Evolutionary conservation across 176 grass and related monocot genomes (phyloP), one percentile per base, ranked within the genome.

Genomic region (Typha latifolia): DNA sequence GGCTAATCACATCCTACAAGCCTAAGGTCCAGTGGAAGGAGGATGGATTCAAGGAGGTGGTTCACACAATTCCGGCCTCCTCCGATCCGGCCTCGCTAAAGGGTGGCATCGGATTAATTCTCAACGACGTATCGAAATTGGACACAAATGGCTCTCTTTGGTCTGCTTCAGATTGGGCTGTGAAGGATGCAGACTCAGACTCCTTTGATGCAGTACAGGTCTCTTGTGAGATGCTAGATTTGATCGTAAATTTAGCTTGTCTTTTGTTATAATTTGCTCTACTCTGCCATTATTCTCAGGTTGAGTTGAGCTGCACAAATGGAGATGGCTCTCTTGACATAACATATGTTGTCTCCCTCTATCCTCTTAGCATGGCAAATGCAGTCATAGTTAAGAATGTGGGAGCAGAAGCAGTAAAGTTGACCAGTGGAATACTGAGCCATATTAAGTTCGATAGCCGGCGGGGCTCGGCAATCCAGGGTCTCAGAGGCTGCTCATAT

Each of bases 11-110:
- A 1, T 97, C 93, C 51, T 97, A 92, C 78, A 77, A 81, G 37
- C 93, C 93, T 18, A 92, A 97, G 80, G 93, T 97, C 64, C 82
- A 69, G 75, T 92, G 88, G 93, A 86, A 90, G 80, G 93, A 86
- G 10, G 85, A 89, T 10, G 85, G 77, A 5, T 97, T 83, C 76
- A 66, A 82, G 72, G 93, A 92, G 83, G 75, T 97, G 67, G 88
- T 97, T 12, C 78, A 79, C 76, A 92, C 93, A 47, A 64, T 84
- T 48, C 53, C 61, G 12, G 68, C 55, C 31, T 27, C 4, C 4
- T 77, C 47, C 27, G 74, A 63, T 11, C 63, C 24, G 22, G 16
- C 10, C 27, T 26, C 49, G 4, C 49, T 74, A 14, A 84, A 61
- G 69, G 93, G 93, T 52, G 93, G 93, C 55, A 62, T 97, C 49